Evolutionary conservation across 345 rosid genomes (phyloP).

Genomic region (Brassica juncea): DNA sequence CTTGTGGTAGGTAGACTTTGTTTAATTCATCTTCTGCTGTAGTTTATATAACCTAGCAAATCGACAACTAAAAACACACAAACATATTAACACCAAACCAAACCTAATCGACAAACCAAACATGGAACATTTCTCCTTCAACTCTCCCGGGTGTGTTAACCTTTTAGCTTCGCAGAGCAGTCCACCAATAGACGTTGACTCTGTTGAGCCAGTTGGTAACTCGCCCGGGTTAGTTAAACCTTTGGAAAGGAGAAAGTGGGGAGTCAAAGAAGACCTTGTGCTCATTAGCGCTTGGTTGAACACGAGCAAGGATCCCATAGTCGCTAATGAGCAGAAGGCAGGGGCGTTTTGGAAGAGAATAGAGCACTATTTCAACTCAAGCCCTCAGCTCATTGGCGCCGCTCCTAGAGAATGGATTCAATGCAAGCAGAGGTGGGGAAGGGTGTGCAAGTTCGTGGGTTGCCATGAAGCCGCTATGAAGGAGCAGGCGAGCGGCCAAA

Average conservation of each 20-base stretch:
- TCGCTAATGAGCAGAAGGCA: background rate
- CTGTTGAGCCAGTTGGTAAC: background rate
- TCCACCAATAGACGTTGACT: background rate
- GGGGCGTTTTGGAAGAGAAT: background rate
- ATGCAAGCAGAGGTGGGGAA: background rate
- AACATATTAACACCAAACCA: too few species aligned
- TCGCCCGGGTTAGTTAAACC: background rate
- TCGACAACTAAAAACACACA: too few species aligned
- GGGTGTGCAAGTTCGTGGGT: background rate
- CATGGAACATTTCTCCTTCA: background rate
- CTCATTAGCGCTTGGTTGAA: constrained; percentile 1
- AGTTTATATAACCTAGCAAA: too few species aligned
- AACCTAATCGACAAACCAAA: too few species aligned
- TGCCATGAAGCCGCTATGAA: background rate
- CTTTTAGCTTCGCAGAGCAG: background rate
- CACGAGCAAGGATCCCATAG: background rate
- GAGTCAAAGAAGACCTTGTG: background rate
- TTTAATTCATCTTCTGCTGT: too few species aligned
- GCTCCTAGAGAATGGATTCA: background rate
- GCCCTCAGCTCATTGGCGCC: background rate
- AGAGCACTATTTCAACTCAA: background rate
- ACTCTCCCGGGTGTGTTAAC: background rate
- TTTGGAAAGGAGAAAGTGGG: background rate
- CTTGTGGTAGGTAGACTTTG: too few species aligned
- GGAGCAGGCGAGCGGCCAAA: background rate